These are phyloP conservation scores for Aspergillus fischeri DNA, from an alignment of 2,329 filamentous ascomycete species.

Conservation along the genomic window DNA sequence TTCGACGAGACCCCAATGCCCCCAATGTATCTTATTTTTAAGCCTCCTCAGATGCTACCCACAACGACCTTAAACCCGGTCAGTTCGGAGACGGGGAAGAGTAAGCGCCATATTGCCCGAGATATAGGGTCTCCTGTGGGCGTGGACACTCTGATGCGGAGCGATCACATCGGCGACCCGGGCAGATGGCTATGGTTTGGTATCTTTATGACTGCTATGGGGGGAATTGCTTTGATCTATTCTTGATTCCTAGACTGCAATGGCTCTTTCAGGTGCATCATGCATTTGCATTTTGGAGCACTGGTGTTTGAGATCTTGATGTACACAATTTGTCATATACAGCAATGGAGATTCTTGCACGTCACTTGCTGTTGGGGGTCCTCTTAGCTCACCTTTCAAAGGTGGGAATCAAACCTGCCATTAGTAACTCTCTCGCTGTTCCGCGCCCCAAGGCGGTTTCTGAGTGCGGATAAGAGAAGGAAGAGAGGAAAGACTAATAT, in stretches of 20 bases:
- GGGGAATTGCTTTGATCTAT: constrained; percentile 36
- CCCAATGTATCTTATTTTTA: constrained; percentile 63
- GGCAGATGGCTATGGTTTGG: constrained; percentile 48
- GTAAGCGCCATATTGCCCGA: constrained; percentile 27
- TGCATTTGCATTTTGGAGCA: neutral
- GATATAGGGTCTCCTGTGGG: constrained; percentile 19
- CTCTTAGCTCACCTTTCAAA: neutral
- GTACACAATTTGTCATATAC: neutral
- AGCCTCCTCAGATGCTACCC: constrained; percentile 65
- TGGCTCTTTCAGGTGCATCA: neutral
- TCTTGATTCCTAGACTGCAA: constrained; percentile 18
- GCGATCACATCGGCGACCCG: constrained; percentile 34
- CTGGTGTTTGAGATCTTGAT: constrained; percentile 3
- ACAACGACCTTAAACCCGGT: constrained; percentile 62
- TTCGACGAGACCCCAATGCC: constrained; percentile 63
- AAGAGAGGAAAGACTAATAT: neutral
- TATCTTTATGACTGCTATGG: constrained; percentile 43
- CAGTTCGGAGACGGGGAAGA: constrained; percentile 34
- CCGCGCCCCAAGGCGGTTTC: neutral
- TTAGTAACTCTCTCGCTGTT: neutral
- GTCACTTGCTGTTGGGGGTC: constrained; percentile 2
- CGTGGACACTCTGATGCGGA: constrained; percentile 25
- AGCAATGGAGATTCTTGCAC: neutral
- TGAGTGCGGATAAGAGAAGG: neutral
- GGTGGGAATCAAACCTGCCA: neutral